phyloP scores from a whole-genome alignment of 2,329 filamentous ascomycete genomes.

The Hirsutella rhossiliensis region DNA sequence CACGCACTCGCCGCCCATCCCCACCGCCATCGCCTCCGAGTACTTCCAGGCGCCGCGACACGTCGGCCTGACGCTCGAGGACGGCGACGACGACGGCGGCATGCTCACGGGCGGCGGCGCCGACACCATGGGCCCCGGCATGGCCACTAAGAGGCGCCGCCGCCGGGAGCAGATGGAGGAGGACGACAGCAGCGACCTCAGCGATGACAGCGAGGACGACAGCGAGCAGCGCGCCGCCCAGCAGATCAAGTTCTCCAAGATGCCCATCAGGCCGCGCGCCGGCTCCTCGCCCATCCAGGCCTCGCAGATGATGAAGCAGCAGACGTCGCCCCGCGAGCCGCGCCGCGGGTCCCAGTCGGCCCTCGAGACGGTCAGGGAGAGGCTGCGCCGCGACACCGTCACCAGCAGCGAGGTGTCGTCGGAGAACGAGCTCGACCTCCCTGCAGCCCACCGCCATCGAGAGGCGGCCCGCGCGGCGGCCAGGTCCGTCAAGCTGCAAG shows the following conservation, averaged over 20 bases:
- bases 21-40: slow-evolving; percentile 68
- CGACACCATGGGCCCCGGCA: slow-evolving; percentile 56
- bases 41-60: slow-evolving; percentile 66
- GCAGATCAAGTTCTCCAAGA: slow-evolving; percentile 92
- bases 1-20: slow-evolving; percentile 77
- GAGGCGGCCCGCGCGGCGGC: slow-evolving; percentile 48
- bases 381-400: slow-evolving; percentile 60
- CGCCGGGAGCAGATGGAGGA: slow-evolving; percentile 68
- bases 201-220: slow-evolving; percentile 75
- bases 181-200: slow-evolving; percentile 75
- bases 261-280: slow-evolving; percentile 76
- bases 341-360: slow-evolving; percentile 61
- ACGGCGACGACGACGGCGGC: slow-evolving; percentile 60
- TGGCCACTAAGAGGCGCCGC: slow-evolving; percentile 53
- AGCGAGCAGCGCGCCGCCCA: slow-evolving; percentile 65
- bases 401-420: slow-evolving; percentile 77
- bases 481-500: slow-evolving; percentile 21
- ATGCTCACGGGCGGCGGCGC: slow-evolving; percentile 57
- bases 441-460: slow-evolving; percentile 50
- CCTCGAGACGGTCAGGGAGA: slow-evolving; percentile 56
- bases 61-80: slow-evolving; percentile 51
- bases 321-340: slow-evolving; percentile 36
- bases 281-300: slow-evolving; percentile 78
- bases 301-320: slow-evolving; percentile 46
- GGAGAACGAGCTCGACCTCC: slow-evolving; percentile 64